Evolutionary conservation across 306 rosid genomes (phyloP).

Genomic region (Aeschynomene evenia): DNA sequence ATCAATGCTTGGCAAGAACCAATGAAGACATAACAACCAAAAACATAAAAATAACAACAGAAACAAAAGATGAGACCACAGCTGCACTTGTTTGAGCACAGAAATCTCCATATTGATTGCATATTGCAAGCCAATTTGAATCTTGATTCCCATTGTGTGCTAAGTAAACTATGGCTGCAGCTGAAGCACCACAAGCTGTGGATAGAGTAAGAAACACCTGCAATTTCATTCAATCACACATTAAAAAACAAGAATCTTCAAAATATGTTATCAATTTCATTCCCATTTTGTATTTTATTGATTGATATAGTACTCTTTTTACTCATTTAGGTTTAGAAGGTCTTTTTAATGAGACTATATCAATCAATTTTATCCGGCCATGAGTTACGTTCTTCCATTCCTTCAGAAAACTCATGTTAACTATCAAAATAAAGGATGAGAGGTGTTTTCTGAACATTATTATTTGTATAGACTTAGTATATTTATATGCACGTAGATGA

Average conservation of each 20-base stretch:
- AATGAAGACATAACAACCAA: slow-evolving; percentile 64
- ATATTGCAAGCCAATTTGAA: slow-evolving; percentile 85
- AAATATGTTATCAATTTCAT: too few species aligned
- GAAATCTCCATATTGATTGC: slow-evolving; percentile 75
- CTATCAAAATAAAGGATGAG: too few species aligned
- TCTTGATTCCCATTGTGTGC: slow-evolving; percentile 78
- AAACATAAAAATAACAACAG: slow-evolving; percentile 48
- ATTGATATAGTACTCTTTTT: too few species aligned
- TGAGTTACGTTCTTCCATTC: too few species aligned
- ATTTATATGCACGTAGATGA: too few species aligned
- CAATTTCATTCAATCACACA: slow-evolving; percentile 6
- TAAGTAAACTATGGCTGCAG: slow-evolving; percentile 72
- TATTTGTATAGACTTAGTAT: too few species aligned
- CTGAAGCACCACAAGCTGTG: slow-evolving; percentile 65
- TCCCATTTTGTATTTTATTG: too few species aligned
- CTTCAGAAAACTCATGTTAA: too few species aligned
- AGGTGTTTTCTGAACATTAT: too few species aligned
- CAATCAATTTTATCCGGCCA: too few species aligned
- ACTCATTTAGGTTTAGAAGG: too few species aligned
- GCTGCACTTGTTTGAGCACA: slow-evolving; percentile 66
- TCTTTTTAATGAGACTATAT: too few species aligned
- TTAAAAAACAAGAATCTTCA: neutral
- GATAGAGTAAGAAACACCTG: slow-evolving; percentile 77
- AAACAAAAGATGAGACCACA: slow-evolving; percentile 56
- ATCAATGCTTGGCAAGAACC: slow-evolving; percentile 49